Conservation (phyloP, 169 alveolate species). For the Plasmodium gaboni region DNA sequence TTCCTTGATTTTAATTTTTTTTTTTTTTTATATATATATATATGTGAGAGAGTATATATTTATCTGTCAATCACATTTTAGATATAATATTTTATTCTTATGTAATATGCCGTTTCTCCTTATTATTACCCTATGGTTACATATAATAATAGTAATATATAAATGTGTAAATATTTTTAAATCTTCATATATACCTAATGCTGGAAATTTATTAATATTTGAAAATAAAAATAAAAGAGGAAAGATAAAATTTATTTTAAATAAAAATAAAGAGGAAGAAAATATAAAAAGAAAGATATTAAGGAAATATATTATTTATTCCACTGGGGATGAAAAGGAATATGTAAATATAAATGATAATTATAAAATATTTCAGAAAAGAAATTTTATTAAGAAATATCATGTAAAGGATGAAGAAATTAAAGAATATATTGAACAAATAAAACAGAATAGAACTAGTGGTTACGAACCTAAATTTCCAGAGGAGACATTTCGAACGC, state of each 20-base stretch:
- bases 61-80: background rate
- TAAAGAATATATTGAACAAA: conserved; percentile 27
- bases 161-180: conserved; percentile 21
- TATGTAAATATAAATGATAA: conserved; percentile 1
- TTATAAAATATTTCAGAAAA: conserved; percentile 38
- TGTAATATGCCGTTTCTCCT: conserved; percentile 17
- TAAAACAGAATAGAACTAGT: conserved; percentile 32
- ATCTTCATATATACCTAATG: background rate
- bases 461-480: conserved; percentile 75
- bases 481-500: conserved; percentile 73
- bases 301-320: background rate
- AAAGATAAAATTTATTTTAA: background rate
- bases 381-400: conserved; percentile 46
- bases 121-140: conserved; percentile 14
- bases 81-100: background rate
- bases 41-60: background rate
- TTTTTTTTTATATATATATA: conserved; percentile 3
- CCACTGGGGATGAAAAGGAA: background rate
- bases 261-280: background rate
- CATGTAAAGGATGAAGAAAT: conserved; percentile 68
- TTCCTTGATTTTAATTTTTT: no score
- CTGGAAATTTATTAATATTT: background rate
- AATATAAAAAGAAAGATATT: background rate
- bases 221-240: background rate
- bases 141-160: conserved; percentile 4